phyloP scores from a whole-genome alignment of 2,329 filamentous ascomycete genomes.

The Magnaporthiopsis rhizophila region DNA sequence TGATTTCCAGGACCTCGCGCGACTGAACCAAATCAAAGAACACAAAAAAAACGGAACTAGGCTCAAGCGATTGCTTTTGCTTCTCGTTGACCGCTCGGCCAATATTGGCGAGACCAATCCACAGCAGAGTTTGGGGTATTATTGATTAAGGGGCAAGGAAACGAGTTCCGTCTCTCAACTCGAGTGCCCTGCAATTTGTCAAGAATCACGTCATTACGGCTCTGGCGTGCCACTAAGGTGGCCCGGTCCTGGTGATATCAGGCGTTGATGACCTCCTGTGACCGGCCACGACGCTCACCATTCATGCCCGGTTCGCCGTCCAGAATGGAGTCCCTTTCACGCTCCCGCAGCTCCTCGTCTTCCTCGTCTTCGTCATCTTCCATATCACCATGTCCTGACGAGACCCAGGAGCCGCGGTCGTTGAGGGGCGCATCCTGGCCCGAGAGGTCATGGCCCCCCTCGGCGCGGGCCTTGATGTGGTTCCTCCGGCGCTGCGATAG shows the following conservation, averaged over 20 bases:
- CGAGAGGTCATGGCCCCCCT: constrained; percentile 69
- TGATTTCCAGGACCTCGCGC: not conserved
- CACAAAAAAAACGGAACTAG: not conserved
- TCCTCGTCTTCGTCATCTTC: constrained; percentile 61
- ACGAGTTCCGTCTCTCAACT: not conserved
- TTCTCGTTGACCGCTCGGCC: too few relatives aligned
- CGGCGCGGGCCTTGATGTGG: constrained; percentile 58
- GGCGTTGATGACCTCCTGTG: constrained; percentile 41
- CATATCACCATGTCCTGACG: constrained; percentile 55
- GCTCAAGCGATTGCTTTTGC: not conserved
- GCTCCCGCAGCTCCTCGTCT: constrained; percentile 30
- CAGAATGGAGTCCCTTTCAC: constrained; percentile 33
- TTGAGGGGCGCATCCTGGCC: constrained; percentile 73
- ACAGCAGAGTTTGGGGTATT: not conserved
- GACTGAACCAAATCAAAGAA: not conserved
- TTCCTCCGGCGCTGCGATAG: constrained; percentile 77
- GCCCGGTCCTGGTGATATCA: constrained; percentile 20
- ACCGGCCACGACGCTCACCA: constrained; percentile 48
- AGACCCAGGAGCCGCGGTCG: constrained; percentile 78
- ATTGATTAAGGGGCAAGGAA: not conserved
- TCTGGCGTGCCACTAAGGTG: too few relatives aligned
- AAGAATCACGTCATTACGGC: not conserved
- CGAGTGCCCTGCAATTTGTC: not conserved
- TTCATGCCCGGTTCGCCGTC: constrained; percentile 46
- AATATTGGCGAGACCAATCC: not conserved